Percentiles rank a stretch among this genome's conserved stretches.
Evolutionary conservation across 768 basidiomycete species (phyloP).

Genomic region (Collybia sordida): DNA sequence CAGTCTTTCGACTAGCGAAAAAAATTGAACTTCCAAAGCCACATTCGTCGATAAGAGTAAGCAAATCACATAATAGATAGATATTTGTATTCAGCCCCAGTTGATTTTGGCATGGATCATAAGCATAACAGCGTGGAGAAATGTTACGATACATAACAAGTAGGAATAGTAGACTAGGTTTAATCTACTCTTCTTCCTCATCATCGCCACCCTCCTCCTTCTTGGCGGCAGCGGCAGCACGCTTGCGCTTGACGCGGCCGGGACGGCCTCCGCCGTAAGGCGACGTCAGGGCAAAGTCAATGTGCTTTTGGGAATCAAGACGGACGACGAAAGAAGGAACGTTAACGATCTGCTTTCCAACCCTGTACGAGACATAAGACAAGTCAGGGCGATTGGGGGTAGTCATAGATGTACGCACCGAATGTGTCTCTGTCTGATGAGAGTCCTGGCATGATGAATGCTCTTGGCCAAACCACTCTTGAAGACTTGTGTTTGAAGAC

Average conservation of each 20-base stretch:
- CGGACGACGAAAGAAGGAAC: constrained; percentile 98
- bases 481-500: constrained; percentile 99
- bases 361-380: constrained; percentile 41
- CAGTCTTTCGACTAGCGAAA: no score
- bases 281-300: constrained; percentile 97
- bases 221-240: constrained; percentile 88
- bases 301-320: constrained; percentile 99
- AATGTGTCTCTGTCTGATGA: constrained; percentile 98
- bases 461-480: constrained; percentile 97
- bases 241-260: constrained; percentile 99
- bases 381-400: neutral
- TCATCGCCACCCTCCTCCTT: constrained; percentile 88
- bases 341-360: constrained; percentile 99
- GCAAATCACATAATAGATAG: no score
- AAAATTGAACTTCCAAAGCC: no score
- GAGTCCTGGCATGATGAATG: constrained; percentile 97
- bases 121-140: constrained; percentile 12
- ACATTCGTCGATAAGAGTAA: no score
- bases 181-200: constrained; percentile 81
- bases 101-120: constrained; percentile 16
- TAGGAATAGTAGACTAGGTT: constrained; percentile 4
- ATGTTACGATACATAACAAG: constrained; percentile 16
- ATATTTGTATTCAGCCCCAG: neutral
- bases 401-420: constrained; percentile 53
- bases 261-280: constrained; percentile 94